These are phyloP conservation scores for Aegle marmelos DNA, from an alignment of 345 rosid species.

Conservation along the genomic window DNA sequence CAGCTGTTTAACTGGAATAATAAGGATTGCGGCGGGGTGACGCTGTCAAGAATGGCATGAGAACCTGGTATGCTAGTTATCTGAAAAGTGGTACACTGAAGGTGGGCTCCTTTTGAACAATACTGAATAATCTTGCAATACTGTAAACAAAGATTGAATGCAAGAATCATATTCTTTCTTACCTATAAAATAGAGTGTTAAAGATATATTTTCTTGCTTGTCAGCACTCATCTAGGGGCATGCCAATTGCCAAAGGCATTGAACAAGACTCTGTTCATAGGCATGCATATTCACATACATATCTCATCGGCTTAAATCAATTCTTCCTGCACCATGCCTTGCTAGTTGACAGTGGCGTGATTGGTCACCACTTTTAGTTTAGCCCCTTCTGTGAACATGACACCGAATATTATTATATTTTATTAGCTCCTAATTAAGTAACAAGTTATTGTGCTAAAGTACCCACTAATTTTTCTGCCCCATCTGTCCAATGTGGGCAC, in stretches of 20 bases:
- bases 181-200: background rate
- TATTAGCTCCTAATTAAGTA: background rate
- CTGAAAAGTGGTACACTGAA: background rate
- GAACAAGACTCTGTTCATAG: background rate
- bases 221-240: background rate
- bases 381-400: background rate
- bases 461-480: background rate
- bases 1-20: conserved; percentile 17
- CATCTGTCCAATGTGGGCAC: background rate
- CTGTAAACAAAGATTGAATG: conserved; percentile 4
- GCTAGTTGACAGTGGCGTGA: background rate
- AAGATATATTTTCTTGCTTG: background rate
- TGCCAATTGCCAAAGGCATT: conserved; percentile 1
- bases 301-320: background rate
- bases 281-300: background rate
- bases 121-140: background rate
- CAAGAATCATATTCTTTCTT: conserved; percentile 15
- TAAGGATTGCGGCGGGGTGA: conserved; percentile 57
- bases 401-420: background rate
- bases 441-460: background rate
- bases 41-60: conserved; percentile 29
- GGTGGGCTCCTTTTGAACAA: conserved; percentile 9
- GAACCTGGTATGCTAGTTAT: background rate
- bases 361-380: background rate
- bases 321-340: background rate